Evolutionary conservation across 257 asterid species (phyloP).

Genomic region (Solanum lignicaule): DNA sequence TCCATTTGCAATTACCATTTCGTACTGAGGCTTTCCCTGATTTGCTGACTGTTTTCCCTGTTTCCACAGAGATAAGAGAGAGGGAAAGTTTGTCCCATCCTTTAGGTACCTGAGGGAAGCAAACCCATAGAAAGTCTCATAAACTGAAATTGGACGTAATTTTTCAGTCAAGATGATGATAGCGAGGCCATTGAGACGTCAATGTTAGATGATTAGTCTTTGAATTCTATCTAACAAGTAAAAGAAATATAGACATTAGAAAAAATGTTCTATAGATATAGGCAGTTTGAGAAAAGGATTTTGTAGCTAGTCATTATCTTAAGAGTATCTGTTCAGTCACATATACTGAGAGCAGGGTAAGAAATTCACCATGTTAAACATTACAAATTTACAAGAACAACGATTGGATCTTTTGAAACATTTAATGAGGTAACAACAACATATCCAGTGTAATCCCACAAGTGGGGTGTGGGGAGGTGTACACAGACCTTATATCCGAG

Average conservation of each 20-base stretch:
- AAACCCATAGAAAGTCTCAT: background rate
- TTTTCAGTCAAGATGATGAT: background rate
- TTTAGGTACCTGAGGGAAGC: conserved; percentile 31
- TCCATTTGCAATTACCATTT: conserved; percentile 34
- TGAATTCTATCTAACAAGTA: background rate
- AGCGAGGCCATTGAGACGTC: background rate
- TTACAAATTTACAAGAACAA: background rate
- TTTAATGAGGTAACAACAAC: background rate
- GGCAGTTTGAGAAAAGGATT: background rate
- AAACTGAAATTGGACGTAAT: background rate
- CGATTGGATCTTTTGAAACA: background rate
- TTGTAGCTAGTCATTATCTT: background rate
- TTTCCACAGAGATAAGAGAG: conserved; percentile 25
- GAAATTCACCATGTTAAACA: background rate
- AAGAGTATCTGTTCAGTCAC: background rate
- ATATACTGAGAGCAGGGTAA: background rate
- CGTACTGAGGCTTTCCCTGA: conserved; percentile 22
- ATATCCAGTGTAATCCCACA: background rate
- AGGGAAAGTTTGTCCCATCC: conserved; percentile 42
- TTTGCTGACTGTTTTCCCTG: conserved; percentile 24
- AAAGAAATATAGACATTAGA: background rate
- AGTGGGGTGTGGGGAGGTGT: background rate
- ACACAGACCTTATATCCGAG: background rate
- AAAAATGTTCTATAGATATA: background rate
- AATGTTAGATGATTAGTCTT: background rate